Evolutionary conservation across 768 basidiomycete genomes (phyloP).

Genomic region (Phanerochaete sordida): DNA sequence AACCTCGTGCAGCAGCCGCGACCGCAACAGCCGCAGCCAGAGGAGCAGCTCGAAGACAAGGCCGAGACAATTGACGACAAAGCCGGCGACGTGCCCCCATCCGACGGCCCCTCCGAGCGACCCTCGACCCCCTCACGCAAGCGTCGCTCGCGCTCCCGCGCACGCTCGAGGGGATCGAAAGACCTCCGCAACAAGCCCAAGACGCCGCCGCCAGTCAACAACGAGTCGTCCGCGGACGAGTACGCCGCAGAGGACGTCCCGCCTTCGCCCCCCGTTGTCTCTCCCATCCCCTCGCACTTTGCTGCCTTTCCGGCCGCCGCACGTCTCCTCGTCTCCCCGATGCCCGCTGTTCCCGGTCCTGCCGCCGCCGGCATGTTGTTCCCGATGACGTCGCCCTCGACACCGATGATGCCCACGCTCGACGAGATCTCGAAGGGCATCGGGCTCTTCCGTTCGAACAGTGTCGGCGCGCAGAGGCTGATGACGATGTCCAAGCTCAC

Average conservation of each 20-base stretch:
- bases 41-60: background rate
- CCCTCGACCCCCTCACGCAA: conserved; percentile 45
- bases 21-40: background rate
- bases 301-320: conserved; percentile 29
- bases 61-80: conserved; percentile 7
- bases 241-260: conserved; percentile 34
- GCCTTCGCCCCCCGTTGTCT: conserved; percentile 41
- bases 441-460: conserved; percentile 86
- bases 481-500: conserved; percentile 85
- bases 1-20: conserved; percentile 2
- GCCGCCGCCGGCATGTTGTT: conserved; percentile 56
- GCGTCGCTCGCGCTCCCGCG: conserved; percentile 71
- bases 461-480: conserved; percentile 68
- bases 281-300: conserved; percentile 56
- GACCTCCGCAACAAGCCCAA: conserved; percentile 65
- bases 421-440: conserved; percentile 63
- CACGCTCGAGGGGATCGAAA: conserved; percentile 56
- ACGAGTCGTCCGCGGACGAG: conserved; percentile 70
- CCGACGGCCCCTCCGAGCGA: conserved; percentile 8
- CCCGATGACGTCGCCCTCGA: conserved; percentile 63
- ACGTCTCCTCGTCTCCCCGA: too few species aligned
- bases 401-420: conserved; percentile 64
- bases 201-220: conserved; percentile 42
- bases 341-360: conserved; percentile 45
- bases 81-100: conserved; percentile 23